Evolutionary conservation across 495 filamentous ascomycete genomes (phyloP).

Genomic region (Hyaloscypha hepaticicola): DNA sequence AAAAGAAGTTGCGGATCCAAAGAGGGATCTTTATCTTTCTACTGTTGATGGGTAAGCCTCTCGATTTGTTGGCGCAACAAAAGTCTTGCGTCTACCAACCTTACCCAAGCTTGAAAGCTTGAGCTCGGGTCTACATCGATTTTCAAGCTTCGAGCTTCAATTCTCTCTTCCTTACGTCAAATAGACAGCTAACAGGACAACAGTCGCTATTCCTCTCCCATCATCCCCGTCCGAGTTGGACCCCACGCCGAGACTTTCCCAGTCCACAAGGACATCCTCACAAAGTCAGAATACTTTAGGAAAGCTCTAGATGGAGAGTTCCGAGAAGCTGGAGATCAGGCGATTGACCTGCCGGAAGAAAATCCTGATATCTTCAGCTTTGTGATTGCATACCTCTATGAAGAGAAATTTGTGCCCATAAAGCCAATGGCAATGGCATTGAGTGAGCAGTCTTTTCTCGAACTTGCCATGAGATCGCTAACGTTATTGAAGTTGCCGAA

Average conservation of each 20-base stretch:
- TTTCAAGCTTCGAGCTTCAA: neutral
- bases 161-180: neutral
- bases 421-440: constrained; percentile 40
- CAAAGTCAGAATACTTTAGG: constrained; percentile 45
- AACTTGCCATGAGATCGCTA: neutral
- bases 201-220: constrained; percentile 41
- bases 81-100: neutral
- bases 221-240: constrained; percentile 45
- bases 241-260: constrained; percentile 42
- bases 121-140: neutral
- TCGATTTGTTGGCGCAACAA: neutral
- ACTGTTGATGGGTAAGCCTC: constrained; percentile 45
- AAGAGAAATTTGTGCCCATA: constrained; percentile 46
- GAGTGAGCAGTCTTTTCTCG: constrained; percentile 25
- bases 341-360: constrained; percentile 47
- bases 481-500: constrained; percentile 25
- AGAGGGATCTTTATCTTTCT: constrained; percentile 46
- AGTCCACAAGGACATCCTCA: constrained; percentile 43
- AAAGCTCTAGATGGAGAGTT: constrained; percentile 45
- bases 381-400: constrained; percentile 49
- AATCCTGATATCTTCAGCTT: constrained; percentile 49
- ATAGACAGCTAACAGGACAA: neutral
- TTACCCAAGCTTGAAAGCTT: neutral
- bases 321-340: constrained; percentile 40
- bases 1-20: constrained; percentile 35